Base-by-base conservation (phyloP, 169 alveolate genomes). In the Cystoisospora suis region DNA sequence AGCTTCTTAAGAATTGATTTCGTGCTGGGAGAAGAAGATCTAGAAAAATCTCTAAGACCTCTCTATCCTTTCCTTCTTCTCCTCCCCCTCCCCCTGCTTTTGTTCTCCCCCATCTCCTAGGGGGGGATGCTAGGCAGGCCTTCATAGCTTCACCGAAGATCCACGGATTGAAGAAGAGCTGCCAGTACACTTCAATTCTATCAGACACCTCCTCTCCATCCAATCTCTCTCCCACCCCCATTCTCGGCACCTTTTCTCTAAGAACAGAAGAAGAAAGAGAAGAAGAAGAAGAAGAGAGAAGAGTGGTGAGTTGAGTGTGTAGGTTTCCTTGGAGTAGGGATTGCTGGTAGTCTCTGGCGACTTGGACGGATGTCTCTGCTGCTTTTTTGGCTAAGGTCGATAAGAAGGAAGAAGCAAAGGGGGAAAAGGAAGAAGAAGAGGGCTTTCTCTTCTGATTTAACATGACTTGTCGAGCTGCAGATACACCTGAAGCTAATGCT, bases 131-230 rank as follows among this genome's bases (percentile, higher is more conserved):
- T 23, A 65, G 44, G n/a, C 2, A 1, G 27, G 77, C 77, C n/a
- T 20, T 12, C 83, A 72, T 72, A 53, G 83, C 83, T 36, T 72
- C 83, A 6, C 83, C 83, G 56, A 38, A 72, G 1, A 72, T 17
- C 83, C 83, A 72, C 12, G 83, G 83, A 7, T n/a, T 65, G 77
- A 65, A 65, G 44, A 1, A n/a, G 42, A 23, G 2, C 27, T 6
- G 44, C n/a, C n/a, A n/a, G n/a, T n/a, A n/a, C n/a, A n/a, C n/a
- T n/a, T n/a, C n/a, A n/a, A n/a, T n/a, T n/a, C n/a, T n/a, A n/a
- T n/a, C n/a, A n/a, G n/a, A n/a, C n/a, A n/a, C n/a, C n/a, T n/a
- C n/a, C n/a, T n/a, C n/a, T n/a, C n/a, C n/a, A n/a, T n/a, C n/a
- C n/a, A n/a, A n/a, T n/a, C n/a, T n/a, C n/a, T n/a, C n/a, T n/a